Evolutionary conservation across 2,329 filamentous ascomycete species (phyloP).

Genomic region (Paraconiothyrium sp.): DNA sequence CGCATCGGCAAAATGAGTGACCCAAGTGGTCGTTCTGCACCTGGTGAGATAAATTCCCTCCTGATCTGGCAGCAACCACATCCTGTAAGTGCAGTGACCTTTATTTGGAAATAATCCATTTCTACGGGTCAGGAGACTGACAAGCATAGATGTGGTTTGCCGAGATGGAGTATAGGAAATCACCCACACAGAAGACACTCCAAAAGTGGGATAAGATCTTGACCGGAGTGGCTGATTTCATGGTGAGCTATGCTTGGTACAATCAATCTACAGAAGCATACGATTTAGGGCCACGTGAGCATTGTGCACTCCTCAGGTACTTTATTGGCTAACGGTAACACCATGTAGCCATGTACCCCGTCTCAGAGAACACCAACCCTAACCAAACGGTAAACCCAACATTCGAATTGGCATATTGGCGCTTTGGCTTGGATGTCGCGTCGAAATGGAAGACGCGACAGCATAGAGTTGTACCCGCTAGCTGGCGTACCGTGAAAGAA

Average conservation of each 20-base stretch:
- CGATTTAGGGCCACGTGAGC: slow-evolving; percentile 58
- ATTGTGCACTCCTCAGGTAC: background rate
- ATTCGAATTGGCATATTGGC: slow-evolving; percentile 70
- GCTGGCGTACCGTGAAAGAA: slow-evolving; percentile 61
- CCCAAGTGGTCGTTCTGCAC: slow-evolving; percentile 63
- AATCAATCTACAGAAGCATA: slow-evolving; percentile 63
- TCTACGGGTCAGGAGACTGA: background rate
- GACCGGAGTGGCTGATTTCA: slow-evolving; percentile 65
- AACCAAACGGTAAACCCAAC: slow-evolving; percentile 67
- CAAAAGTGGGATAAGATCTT: slow-evolving; percentile 64
- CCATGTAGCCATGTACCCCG: slow-evolving; percentile 55
- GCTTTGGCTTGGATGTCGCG: slow-evolving; percentile 67
- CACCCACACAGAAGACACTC: slow-evolving; percentile 56
- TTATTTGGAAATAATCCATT: background rate
- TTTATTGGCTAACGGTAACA: background rate
- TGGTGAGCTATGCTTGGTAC: slow-evolving; percentile 66
- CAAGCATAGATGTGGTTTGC: slow-evolving; percentile 63
- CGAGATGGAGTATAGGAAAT: slow-evolving; percentile 63
- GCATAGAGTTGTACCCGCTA: slow-evolving; percentile 52
- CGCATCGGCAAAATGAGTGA: slow-evolving; percentile 67
- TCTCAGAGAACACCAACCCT: slow-evolving; percentile 67
- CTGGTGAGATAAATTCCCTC: slow-evolving; percentile 69
- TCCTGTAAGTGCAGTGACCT: slow-evolving; percentile 31
- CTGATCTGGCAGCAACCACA: slow-evolving; percentile 72
- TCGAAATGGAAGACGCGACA: slow-evolving; percentile 62